Evolutionary conservation across 2,329 filamentous ascomycete species (phyloP).

Genomic region (Pochonia chlamydosporia): DNA sequence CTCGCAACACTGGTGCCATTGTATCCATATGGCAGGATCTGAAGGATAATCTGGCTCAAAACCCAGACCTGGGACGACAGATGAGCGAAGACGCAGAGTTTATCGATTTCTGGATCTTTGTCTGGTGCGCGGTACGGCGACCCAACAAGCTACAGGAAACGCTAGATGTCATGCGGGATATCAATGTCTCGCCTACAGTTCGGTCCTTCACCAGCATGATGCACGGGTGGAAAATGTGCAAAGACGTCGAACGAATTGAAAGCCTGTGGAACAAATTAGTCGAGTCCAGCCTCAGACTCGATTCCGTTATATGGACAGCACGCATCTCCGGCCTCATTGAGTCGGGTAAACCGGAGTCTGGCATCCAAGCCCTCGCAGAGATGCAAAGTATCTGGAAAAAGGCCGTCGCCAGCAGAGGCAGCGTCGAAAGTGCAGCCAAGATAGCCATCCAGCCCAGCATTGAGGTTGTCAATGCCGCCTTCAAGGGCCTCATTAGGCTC

Average conservation of each 20-base stretch:
- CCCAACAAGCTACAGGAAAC: constrained; percentile 25
- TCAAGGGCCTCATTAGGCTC: constrained; percentile 55
- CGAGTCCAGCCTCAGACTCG: constrained; percentile 51
- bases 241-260: constrained; percentile 54
- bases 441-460: constrained; percentile 53
- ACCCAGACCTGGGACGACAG: constrained; percentile 17
- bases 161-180: constrained; percentile 35
- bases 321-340: constrained; percentile 62
- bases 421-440: constrained; percentile 20
- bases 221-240: constrained; percentile 57
- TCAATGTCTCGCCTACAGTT: constrained; percentile 52
- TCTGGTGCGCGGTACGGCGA: constrained; percentile 30
- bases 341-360: constrained; percentile 45
- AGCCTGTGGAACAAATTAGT: constrained; percentile 63
- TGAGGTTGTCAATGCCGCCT: constrained; percentile 62
- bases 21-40: constrained; percentile 28
- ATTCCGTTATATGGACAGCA: constrained; percentile 63
- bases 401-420: constrained; percentile 22
- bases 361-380: constrained; percentile 58
- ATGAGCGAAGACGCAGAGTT: constrained; percentile 28
- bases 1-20: constrained; percentile 23
- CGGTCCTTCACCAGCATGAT: constrained; percentile 71
- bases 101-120: constrained; percentile 34
- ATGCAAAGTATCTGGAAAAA: constrained; percentile 57
- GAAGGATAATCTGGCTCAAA: constrained; percentile 16